Percentiles rank a stretch among this genome's conserved stretches.
Evolutionary conservation across 2,329 filamentous ascomycete genomes (phyloP).

Genomic region (Endothia cerciana): DNA sequence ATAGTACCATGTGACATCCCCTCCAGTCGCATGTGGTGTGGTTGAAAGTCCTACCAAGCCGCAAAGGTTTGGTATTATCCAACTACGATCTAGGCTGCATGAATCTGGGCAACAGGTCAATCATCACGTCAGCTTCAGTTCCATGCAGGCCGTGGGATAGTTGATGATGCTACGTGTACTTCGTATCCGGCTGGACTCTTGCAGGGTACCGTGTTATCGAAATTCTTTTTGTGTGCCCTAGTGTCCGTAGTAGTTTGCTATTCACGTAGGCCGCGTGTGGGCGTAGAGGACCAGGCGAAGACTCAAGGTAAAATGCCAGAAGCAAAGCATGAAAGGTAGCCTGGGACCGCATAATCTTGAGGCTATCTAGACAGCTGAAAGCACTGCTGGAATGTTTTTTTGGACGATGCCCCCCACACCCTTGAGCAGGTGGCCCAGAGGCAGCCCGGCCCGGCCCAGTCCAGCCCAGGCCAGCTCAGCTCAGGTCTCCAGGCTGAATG

Average conservation of each 20-base stretch:
- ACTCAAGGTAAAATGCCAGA: too few species aligned
- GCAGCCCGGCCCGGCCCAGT: neutral
- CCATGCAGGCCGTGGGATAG: neutral
- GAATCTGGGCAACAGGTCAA: too few species aligned
- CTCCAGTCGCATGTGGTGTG: neutral
- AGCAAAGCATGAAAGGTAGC: too few species aligned
- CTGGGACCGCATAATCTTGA: too few species aligned
- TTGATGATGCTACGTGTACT: conserved; percentile 8
- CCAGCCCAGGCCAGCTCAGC: neutral
- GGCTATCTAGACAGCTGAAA: too few species aligned
- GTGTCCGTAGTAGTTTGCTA: too few species aligned
- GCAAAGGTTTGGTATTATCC: neutral
- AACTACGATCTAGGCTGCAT: neutral
- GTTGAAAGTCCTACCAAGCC: neutral
- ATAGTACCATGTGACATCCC: neutral
- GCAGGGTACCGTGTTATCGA: neutral
- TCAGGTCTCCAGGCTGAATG: neutral
- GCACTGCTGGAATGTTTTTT: too few species aligned
- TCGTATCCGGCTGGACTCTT: neutral
- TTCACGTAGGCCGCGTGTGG: too few species aligned
- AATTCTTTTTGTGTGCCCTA: too few species aligned
- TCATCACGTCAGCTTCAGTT: neutral
- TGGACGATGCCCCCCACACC: too few species aligned
- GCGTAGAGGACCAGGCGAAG: too few species aligned
- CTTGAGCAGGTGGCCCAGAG: neutral